phyloP scores from a whole-genome alignment of 2,329 filamentous ascomycete species.

The Tolypocladium inflatum region DNA sequence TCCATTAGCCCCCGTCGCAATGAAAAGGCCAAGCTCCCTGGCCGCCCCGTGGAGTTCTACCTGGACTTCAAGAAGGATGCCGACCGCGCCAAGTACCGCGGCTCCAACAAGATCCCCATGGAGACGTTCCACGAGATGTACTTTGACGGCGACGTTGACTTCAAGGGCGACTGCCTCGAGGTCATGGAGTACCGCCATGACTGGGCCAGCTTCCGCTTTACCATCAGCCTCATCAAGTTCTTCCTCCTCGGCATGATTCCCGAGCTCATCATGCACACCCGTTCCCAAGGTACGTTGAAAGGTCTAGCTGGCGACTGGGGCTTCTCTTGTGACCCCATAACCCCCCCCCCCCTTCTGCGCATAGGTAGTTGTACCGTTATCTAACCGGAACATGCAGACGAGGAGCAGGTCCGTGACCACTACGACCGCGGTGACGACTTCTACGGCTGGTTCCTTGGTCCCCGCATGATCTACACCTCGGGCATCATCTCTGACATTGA shows the following conservation, averaged over 20 bases:
- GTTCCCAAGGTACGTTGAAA: slow-evolving; percentile 58
- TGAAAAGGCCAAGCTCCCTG: slow-evolving; percentile 81
- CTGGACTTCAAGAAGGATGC: slow-evolving; percentile 66
- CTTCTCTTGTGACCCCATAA: background rate
- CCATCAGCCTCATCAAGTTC: slow-evolving; percentile 73
- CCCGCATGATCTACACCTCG: slow-evolving; percentile 97
- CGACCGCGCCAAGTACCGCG: slow-evolving; percentile 58
- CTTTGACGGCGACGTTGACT: slow-evolving; percentile 88
- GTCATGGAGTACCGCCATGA: slow-evolving; percentile 90
- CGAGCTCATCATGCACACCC: slow-evolving; percentile 86
- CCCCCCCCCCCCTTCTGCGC: background rate
- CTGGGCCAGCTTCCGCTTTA: slow-evolving; percentile 94
- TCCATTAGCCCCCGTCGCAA: slow-evolving; percentile 80
- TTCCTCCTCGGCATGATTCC: slow-evolving; percentile 82
- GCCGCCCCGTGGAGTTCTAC: slow-evolving; percentile 84
- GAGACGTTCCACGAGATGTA: slow-evolving; percentile 98
- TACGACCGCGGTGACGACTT: slow-evolving; percentile 98
- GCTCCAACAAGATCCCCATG: slow-evolving; percentile 74
- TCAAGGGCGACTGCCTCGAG: slow-evolving; percentile 89
- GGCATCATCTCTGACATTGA: slow-evolving; percentile 85
- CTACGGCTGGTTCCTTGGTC: slow-evolving; percentile 96
- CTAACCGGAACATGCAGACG: slow-evolving; percentile 34
- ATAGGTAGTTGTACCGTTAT: background rate
- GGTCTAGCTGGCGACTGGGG: background rate
- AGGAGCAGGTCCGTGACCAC: slow-evolving; percentile 95